Evolutionary conservation across 768 basidiomycete genomes (phyloP), one percentile per base, ranked within the genome.

Genomic region (Mycena belliarum): DNA sequence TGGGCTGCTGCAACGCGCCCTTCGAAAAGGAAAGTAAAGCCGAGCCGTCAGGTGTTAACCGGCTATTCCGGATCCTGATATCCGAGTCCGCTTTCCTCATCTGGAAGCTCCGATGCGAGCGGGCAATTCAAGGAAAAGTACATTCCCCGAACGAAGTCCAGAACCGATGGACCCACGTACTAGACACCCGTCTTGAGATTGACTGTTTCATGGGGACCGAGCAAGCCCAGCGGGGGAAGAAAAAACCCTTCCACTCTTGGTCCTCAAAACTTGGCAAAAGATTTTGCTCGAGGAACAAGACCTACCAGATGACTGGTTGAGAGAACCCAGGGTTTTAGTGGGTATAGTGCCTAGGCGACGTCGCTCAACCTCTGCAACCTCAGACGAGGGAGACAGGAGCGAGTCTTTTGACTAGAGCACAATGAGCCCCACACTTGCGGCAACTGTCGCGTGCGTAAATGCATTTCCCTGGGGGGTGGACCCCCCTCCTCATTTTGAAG

Each of bases 31-130:
- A 50, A 25, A 45, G 16, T 1, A 45, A 43, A 23, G n/a, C 20
- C 21, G 41, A 33, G 20, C 33, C 40, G 0, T 41, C 38, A 1
- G 55, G 40, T 0, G 21, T 15, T 0, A 37, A 32, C 28, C 35
- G 64, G 14, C 54, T 63, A 16, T 55, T 45, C 26, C 45, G 51
- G n/a, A 64, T 63, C 15, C n/a, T 61, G 15, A 50, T 66, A 18
- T 61, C 65, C 23, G 63, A 64, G 40, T 51, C 52, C 0, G 50
- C 50, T 3, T 51, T 57, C 51, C 60, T 66, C 1, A 64, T 61
- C 4, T 66, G 63, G 56, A 57, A 49, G 25, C n/a, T 65, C 37
- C 21, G 64, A n/a, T 60, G 59, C 48, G 61, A 65, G 43, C 18
- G 49, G 10, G 53, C 56, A 12, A 66, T 66, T 29, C 21, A 24